Percentiles rank a stretch among this genome's conserved stretches.
Conservation (phyloP, 176 grass and related monocot species). For the Raddia guianensis region DNA sequence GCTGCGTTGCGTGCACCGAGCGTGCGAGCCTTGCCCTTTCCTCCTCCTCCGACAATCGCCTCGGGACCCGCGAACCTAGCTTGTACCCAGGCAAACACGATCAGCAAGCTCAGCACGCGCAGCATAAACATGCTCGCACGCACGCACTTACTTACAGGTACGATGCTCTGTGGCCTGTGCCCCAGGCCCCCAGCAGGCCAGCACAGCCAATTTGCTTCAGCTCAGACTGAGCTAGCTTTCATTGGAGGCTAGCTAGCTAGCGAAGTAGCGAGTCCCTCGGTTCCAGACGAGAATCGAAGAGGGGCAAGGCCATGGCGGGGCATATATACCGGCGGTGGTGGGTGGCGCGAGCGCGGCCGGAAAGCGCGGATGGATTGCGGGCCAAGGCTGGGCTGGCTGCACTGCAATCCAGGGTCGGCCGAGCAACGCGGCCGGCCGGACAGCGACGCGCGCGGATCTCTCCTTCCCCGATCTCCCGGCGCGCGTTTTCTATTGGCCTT, state of each 20-base stretch:
- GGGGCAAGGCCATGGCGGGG: constrained; percentile 1
- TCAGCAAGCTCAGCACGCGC: not conserved
- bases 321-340: constrained; percentile 50
- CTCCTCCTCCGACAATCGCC: constrained; percentile 40
- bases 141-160: too few species aligned
- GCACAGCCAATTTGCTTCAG: not conserved
- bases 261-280: not conserved
- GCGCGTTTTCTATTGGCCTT: constrained; percentile 63
- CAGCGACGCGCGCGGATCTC: constrained; percentile 57
- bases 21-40: not conserved
- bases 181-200: not conserved
- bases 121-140: not conserved
- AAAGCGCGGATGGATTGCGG: constrained; percentile 84
- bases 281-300: not conserved
- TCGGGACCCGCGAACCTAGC: constrained; percentile 30
- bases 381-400: constrained; percentile 59
- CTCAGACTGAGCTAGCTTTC: not conserved
- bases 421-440: constrained; percentile 53
- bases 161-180: too few species aligned
- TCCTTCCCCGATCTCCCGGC: constrained; percentile 42
- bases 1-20: not conserved
- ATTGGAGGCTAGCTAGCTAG: not conserved
- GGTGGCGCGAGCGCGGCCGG: constrained; percentile 37
- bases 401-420: constrained; percentile 38
- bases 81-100: not conserved